Conservation (phyloP, 352 stramenopile genomes). For the Globisporangium carolinianum region DNA sequence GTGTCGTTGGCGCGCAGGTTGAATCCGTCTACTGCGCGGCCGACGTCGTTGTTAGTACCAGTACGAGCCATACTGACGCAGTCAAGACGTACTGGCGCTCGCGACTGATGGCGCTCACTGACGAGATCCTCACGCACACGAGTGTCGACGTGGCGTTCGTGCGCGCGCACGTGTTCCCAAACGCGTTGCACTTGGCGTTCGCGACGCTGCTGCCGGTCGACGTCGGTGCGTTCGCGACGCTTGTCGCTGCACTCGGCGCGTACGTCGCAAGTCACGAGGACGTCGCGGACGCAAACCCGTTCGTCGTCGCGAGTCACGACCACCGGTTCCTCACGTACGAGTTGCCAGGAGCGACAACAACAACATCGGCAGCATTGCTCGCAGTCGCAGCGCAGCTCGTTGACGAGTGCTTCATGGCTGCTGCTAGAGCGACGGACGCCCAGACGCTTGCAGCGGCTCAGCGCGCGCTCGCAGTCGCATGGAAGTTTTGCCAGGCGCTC, state of each 20-base stretch:
- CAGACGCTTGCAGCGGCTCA: not conserved
- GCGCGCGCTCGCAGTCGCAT: constrained; percentile 35
- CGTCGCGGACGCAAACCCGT: constrained; percentile 34
- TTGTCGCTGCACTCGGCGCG: constrained; percentile 44
- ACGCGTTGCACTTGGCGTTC: constrained; percentile 43
- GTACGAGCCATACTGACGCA: constrained; percentile 1
- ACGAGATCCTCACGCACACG: constrained; percentile 39
- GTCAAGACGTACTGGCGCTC: constrained; percentile 37
- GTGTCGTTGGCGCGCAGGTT: constrained; percentile 31
- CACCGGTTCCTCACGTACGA: constrained; percentile 27
- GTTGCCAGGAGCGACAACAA: constrained; percentile 5
- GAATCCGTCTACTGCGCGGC: constrained; percentile 36
- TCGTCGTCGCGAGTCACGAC: constrained; percentile 31
- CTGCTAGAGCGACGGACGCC: not conserved
- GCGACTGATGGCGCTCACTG: constrained; percentile 45
- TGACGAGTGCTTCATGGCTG: constrained; percentile 8
- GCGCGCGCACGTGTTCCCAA: constrained; percentile 45
- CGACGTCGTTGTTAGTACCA: constrained; percentile 1
- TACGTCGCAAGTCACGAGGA: constrained; percentile 51
- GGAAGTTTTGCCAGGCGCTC: constrained; percentile 63
- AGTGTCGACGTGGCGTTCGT: constrained; percentile 51
- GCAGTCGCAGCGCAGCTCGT: constrained; percentile 21
- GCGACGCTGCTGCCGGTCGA: constrained; percentile 33
- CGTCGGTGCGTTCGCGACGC: constrained; percentile 33
- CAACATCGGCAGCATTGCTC: constrained; percentile 24